Evolutionary conservation across 805 yeast genomes (phyloP).

Genomic region (Spencermartinsiella europaea): DNA sequence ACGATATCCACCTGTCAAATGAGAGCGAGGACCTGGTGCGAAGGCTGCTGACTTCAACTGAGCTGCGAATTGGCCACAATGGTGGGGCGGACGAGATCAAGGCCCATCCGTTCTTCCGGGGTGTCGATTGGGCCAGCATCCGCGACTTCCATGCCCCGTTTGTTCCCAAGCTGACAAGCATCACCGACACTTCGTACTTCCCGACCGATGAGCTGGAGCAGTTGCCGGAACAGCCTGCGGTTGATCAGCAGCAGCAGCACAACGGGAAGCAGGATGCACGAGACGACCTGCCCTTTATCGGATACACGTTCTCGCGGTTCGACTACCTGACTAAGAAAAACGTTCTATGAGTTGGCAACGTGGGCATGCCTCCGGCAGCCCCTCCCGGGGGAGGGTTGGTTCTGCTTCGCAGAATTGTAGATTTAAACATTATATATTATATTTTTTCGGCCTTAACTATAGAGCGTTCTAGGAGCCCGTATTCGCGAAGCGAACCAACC

Average conservation of each 20-base stretch:
- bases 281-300: slow-evolving; percentile 94
- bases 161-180: slow-evolving; percentile 83
- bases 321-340: slow-evolving; percentile 68
- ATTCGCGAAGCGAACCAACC: no score
- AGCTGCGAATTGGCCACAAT: slow-evolving; percentile 74
- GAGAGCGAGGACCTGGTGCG: slow-evolving; percentile 86
- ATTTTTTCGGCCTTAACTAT: no score
- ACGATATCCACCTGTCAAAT: slow-evolving; percentile 81
- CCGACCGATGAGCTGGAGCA: slow-evolving; percentile 95
- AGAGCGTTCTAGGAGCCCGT: no score
- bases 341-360: slow-evolving; percentile 28
- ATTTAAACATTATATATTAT: no score
- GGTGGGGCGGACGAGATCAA: slow-evolving; percentile 93
- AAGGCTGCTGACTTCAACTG: slow-evolving; percentile 69
- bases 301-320: slow-evolving; percentile 92
- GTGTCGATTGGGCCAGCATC: slow-evolving; percentile 92
- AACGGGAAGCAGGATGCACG: slow-evolving; percentile 43
- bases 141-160: slow-evolving; percentile 89
- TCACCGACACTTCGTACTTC: slow-evolving; percentile 96
- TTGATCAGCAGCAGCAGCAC: slow-evolving; percentile 44
- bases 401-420: no score
- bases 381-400: neutral
- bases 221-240: slow-evolving; percentile 78
- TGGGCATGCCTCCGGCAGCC: neutral
- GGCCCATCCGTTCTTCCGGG: slow-evolving; percentile 86